Percentiles rank a stretch among this genome's conserved stretches.
Conservation (phyloP, 2,329 filamentous ascomycete species). For the Penicillium griseofulvum region DNA sequence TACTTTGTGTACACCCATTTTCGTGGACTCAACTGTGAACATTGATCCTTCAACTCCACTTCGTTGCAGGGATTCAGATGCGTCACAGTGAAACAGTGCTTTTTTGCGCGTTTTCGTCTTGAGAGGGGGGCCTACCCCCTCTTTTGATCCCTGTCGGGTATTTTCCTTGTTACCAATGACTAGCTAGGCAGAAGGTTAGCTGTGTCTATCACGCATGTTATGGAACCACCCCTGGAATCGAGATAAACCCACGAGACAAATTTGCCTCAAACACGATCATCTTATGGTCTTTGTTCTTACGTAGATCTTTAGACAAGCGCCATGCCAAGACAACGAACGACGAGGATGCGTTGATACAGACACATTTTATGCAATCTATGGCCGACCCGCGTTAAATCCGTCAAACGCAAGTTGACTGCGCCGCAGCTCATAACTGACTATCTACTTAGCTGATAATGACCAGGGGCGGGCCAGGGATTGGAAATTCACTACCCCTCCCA, state of each 20-base stretch:
- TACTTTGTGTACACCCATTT: not conserved
- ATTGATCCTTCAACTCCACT: conserved; percentile 13
- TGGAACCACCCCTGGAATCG: not conserved
- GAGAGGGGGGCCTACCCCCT: conserved; percentile 11
- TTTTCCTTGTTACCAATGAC: not conserved
- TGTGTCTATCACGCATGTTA: not conserved
- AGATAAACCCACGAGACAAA: not conserved
- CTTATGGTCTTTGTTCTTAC: conserved; percentile 8
- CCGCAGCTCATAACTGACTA: conserved; percentile 14
- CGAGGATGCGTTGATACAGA: conserved; percentile 16
- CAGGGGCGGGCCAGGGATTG: conserved; percentile 4
- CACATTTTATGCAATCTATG: conserved; percentile 13
- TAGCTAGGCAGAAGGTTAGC: not conserved
- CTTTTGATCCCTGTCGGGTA: conserved; percentile 22
- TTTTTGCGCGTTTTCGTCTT: conserved; percentile 8
- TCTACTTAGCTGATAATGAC: conserved; percentile 8
- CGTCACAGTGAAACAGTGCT: conserved; percentile 18
- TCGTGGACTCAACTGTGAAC: not conserved
- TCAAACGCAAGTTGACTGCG: conserved; percentile 23
- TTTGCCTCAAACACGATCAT: not conserved
- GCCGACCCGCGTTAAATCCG: conserved; percentile 14
- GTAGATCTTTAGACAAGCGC: conserved; percentile 30
- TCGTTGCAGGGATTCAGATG: conserved; percentile 21
- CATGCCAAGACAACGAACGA: conserved; percentile 32
- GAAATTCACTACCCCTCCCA: conserved; percentile 14